These are phyloP conservation scores for Jaminaea rosea DNA, from an alignment of 1,284 basidiomycete species.

Conservation along the genomic window DNA sequence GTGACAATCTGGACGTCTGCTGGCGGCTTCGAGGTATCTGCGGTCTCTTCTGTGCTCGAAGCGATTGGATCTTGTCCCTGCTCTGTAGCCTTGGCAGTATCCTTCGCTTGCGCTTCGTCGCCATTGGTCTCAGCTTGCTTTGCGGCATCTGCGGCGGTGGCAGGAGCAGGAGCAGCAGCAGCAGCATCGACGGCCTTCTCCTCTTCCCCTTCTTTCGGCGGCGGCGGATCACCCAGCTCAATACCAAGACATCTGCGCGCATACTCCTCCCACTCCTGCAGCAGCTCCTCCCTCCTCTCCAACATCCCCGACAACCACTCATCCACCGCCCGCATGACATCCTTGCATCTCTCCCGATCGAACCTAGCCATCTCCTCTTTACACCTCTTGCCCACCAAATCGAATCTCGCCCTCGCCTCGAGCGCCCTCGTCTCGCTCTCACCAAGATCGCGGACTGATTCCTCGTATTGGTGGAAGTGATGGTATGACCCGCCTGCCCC, in stretches of 20 bases:
- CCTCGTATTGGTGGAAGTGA: conserved; percentile 1
- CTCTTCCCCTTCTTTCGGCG: no score
- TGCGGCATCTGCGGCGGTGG: no score
- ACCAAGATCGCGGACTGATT: conserved; percentile 19
- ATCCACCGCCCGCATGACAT: conserved; percentile 70
- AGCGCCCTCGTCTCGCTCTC: conserved; percentile 24
- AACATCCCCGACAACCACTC: conserved; percentile 75
- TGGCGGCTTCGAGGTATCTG: no score
- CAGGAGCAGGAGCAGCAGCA: no score
- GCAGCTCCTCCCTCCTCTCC: conserved; percentile 66
- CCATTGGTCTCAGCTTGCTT: no score
- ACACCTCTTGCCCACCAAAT: conserved; percentile 72
- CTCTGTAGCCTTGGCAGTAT: no score
- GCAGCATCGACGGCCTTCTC: no score
- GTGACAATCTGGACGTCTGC: no score
- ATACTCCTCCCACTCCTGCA: not conserved
- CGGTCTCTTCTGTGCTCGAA: no score
- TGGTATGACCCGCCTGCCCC: not conserved
- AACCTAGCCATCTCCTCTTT: conserved; percentile 88
- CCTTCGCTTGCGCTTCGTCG: no score
- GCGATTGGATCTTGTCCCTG: no score
- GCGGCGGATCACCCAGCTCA: no score
- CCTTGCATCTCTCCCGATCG: conserved; percentile 81
- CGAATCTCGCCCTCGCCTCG: conserved; percentile 65
- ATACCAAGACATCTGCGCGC: not conserved